These are phyloP conservation scores for Lyophyllum decastes DNA, from an alignment of 768 basidiomycete species.

Conservation along the genomic window DNA sequence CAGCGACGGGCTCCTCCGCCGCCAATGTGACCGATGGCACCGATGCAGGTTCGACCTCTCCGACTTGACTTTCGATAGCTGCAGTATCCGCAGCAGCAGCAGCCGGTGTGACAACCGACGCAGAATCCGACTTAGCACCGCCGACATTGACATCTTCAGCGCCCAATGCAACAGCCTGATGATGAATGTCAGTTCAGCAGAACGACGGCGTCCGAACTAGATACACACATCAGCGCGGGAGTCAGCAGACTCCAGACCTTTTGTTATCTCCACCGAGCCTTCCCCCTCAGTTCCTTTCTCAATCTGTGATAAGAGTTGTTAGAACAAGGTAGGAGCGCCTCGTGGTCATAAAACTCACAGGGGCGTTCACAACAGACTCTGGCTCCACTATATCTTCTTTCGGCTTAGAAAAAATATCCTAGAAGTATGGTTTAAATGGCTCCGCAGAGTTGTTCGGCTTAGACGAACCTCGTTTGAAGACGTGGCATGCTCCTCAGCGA, in stretches of 20 bases:
- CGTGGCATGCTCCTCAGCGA: neutral
- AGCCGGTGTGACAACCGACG: neutral
- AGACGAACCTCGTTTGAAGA: slow-evolving; percentile 9
- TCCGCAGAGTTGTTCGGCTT: neutral
- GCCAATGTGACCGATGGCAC: neutral
- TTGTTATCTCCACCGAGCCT: neutral
- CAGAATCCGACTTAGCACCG: neutral
- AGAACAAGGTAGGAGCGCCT: neutral
- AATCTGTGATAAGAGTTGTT: slow-evolving; percentile 2
- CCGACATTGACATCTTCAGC: neutral
- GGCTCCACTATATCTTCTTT: slow-evolving; percentile 3
- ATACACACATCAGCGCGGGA: slow-evolving; percentile 4
- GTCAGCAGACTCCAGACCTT: neutral
- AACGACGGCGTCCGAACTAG: neutral
- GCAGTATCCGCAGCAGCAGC: neutral
- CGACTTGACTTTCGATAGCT: neutral
- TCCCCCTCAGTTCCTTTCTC: slow-evolving; percentile 1
- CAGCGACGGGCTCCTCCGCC: neutral
- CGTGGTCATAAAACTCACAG: neutral
- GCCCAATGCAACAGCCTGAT: neutral
- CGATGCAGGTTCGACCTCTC: neutral
- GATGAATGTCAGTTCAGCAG: neutral
- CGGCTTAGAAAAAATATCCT: slow-evolving; percentile 4
- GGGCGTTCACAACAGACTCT: neutral
- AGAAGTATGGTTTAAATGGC: neutral